Base-by-base conservation (phyloP, 805 yeast genomes). In the Candida manassasensis region DNA sequence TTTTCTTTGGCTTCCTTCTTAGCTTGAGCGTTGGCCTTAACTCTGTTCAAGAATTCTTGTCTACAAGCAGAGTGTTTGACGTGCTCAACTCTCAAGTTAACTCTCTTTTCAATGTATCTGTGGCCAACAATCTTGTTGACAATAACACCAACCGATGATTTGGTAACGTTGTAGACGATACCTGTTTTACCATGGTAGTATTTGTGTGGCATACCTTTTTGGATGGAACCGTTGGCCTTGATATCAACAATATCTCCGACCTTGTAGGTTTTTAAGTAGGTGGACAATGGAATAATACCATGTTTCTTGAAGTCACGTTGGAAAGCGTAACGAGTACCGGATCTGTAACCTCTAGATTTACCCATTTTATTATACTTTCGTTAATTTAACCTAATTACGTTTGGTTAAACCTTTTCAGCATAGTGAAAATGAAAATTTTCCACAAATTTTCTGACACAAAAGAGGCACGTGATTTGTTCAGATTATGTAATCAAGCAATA, bases 181-280 rank as follows among this genome's bases (percentile, higher is more conserved):
- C 98, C 98, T 55, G 98, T 93, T 83, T 89, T 93, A 76, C 98
- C 98, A 81, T 93, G 97, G 96, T 93, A 93, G 84, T 79, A 89
- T 80, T 93, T 93, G 88, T 87, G 96, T 71, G 98, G 98, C 96
- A 93, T 87, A 86, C 97, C 97, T 84, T 90, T 89, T 72, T 93
- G 97, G 80, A 89, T 79, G 56, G 98, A 79, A 81, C 96, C 96
- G 71, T 93, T 93, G 72, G 94, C 98, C 78, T 86, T 90, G 80
- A 93, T 89, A 75, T 93, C 98, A 65, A 93, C 98, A 61, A 93
- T 90, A 73, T 93, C 98, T 67, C 98, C 98, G 62, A 93, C 97
- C 75, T 81, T 88, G 95, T 93, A 93, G 68, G 80, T 75, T 84
- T 86, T 88, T 79, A 93, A 75, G 93, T 90, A 93, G 68, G 95